Evolutionary conservation across 78 protist genomes (phyloP).

Genomic region (Polysphondylium violaceum): DNA sequence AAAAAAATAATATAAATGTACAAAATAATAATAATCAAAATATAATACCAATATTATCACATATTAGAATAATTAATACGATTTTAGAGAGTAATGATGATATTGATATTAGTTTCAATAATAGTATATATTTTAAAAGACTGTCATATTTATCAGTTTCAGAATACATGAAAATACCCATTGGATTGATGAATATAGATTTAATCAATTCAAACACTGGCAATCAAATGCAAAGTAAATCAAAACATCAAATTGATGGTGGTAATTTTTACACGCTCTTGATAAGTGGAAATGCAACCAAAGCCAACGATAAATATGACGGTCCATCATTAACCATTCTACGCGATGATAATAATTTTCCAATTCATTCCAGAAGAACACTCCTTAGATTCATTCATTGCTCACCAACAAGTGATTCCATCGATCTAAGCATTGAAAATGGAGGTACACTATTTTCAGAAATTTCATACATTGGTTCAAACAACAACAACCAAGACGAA

Average conservation of each 20-base stretch:
- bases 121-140: conserved; percentile 3
- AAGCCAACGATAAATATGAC: neutral
- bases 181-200: conserved; percentile 5
- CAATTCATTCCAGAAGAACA: conserved; percentile 2
- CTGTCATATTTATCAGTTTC: conserved; percentile 29
- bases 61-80: conserved; percentile 40
- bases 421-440: conserved; percentile 19
- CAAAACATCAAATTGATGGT: conserved; percentile 13
- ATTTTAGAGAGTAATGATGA: conserved; percentile 18
- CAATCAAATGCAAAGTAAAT: neutral
- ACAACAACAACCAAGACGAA: neutral
- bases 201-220: neutral
- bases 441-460: conserved; percentile 55
- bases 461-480: conserved; percentile 2
- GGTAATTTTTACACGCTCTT: conserved; percentile 46
- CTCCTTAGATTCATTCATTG: conserved; percentile 60
- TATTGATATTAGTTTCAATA: conserved; percentile 36
- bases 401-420: neutral
- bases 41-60: neutral
- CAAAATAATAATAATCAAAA: neutral
- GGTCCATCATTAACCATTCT: neutral
- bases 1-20: neutral
- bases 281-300: conserved; percentile 11
- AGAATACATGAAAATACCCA: conserved; percentile 56
- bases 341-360: conserved; percentile 26